Evolutionary conservation across 805 yeast species (phyloP).

Genomic region (Candida anglica): DNA sequence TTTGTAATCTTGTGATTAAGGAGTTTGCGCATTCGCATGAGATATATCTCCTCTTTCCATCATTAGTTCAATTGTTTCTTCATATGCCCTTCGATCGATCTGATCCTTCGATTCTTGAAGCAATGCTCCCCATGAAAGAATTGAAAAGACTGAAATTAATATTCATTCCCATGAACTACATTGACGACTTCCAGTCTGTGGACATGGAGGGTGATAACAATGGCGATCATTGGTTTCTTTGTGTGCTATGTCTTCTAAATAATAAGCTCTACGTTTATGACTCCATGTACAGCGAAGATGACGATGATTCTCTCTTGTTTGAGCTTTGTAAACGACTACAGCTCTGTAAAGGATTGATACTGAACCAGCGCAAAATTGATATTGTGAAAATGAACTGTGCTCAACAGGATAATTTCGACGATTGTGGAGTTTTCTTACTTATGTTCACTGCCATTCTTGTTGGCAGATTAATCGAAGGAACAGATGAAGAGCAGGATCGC

Average conservation of each 20-base stretch:
- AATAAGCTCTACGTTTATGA: constrained; percentile 54
- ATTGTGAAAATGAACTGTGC: constrained; percentile 39
- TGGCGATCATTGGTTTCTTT: constrained; percentile 76
- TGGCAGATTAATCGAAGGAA: constrained; percentile 17
- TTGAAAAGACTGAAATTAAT: constrained; percentile 39
- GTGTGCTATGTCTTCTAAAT: constrained; percentile 48
- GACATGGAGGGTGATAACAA: constrained; percentile 51
- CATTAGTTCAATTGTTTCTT: constrained; percentile 59
- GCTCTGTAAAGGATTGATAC: constrained; percentile 16
- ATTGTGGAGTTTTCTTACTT: constrained; percentile 52
- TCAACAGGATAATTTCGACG: constrained; percentile 63
- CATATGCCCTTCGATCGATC: constrained; percentile 32
- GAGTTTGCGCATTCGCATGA: constrained; percentile 13
- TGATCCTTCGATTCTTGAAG: constrained; percentile 3
- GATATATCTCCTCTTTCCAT: constrained; percentile 45
- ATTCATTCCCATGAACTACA: constrained; percentile 67
- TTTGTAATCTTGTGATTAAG: constrained; percentile 19
- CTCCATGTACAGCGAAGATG: constrained; percentile 47
- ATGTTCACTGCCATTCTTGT: constrained; percentile 36
- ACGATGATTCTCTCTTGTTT: constrained; percentile 19
- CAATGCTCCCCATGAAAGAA: constrained; percentile 28
- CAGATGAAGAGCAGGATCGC: constrained; percentile 13
- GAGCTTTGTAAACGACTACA: constrained; percentile 19
- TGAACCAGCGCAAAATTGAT: too few relatives aligned
- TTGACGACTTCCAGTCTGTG: constrained; percentile 38